phyloP scores from a whole-genome alignment of 257 asterid genomes.

The Nemophila menziesii region DNA sequence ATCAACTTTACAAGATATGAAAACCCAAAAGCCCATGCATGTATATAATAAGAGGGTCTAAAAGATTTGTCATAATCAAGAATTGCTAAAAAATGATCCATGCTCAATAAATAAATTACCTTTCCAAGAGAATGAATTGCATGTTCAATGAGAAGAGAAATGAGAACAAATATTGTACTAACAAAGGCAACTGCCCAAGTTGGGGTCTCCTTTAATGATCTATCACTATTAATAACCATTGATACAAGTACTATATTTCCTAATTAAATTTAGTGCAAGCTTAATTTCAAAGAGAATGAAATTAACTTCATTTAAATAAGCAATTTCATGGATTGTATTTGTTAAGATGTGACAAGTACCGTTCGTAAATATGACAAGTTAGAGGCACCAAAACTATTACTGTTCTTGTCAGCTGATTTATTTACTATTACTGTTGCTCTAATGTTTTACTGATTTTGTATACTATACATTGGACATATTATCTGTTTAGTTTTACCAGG shows the following conservation, averaged over 20 bases:
- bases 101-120: constrained; percentile 16
- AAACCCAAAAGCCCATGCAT: background rate
- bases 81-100: too few relatives aligned
- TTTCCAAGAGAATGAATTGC: constrained; percentile 54
- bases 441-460: too few relatives aligned
- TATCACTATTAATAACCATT: constrained; percentile 24
- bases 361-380: background rate
- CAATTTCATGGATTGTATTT: background rate
- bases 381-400: background rate
- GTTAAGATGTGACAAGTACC: constrained; percentile 2
- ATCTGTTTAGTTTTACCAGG: too few relatives aligned
- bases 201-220: constrained; percentile 60
- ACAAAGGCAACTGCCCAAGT: constrained; percentile 85
- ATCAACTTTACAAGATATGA: background rate
- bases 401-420: background rate
- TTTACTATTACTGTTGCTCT: too few relatives aligned
- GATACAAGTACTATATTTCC: background rate
- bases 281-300: background rate
- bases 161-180: constrained; percentile 42
- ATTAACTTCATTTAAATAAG: background rate
- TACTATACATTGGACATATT: too few relatives aligned
- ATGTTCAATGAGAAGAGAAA: constrained; percentile 53
- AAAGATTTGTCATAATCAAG: background rate
- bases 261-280: background rate
- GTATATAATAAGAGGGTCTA: background rate